Conservation (phyloP, 768 basidiomycete genomes). For the Suillus paluster region DNA sequence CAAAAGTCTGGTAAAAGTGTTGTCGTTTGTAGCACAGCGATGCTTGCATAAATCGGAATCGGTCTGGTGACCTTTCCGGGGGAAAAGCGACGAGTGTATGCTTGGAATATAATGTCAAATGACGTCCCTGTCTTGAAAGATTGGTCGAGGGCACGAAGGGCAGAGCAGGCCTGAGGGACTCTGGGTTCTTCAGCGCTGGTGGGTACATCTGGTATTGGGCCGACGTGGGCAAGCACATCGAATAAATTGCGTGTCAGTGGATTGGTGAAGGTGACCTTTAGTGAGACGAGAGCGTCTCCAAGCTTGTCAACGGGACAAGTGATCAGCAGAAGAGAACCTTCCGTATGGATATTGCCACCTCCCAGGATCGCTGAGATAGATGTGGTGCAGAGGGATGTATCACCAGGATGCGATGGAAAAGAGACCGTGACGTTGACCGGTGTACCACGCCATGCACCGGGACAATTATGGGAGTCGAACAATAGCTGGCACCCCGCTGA, state of each 20-base stretch:
- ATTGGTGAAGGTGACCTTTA: background rate
- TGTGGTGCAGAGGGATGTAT: background rate
- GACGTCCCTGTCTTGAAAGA: slow-evolving; percentile 10
- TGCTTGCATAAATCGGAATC: slow-evolving; percentile 5
- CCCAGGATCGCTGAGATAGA: background rate
- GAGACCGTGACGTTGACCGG: background rate
- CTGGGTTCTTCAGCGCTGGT: background rate
- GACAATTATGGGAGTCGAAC: background rate
- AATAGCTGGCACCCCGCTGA: background rate
- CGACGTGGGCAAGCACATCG: background rate
- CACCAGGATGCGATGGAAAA: background rate
- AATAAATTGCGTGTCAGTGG: background rate
- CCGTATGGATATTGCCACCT: too few species aligned
- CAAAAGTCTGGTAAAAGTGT: slow-evolving; percentile 1
- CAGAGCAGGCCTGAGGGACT: background rate
- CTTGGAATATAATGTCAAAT: slow-evolving; percentile 10
- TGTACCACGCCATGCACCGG: background rate
- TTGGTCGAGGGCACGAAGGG: slow-evolving; percentile 4
- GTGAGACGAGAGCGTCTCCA: background rate
- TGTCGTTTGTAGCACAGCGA: slow-evolving; percentile 4
- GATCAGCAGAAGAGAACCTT: too few species aligned
- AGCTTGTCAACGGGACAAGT: too few species aligned
- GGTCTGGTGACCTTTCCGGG: background rate
- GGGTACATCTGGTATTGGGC: background rate
- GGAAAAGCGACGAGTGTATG: background rate